These are phyloP conservation scores for Pseudognaphalium luteoalbum DNA, from an alignment of 129 eudicot species.

Conservation along the genomic window DNA sequence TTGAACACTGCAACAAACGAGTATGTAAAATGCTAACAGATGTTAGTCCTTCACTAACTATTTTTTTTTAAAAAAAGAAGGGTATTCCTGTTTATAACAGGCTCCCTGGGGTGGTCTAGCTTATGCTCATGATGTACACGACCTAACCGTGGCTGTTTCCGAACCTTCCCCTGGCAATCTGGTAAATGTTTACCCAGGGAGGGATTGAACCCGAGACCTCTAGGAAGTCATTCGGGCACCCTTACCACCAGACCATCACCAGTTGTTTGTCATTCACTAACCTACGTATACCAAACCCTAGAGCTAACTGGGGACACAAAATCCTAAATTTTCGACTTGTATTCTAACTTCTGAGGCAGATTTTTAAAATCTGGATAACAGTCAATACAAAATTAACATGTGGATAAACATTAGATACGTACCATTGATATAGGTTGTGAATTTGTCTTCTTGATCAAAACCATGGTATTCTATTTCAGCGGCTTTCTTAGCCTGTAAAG, in stretches of 20 bases:
- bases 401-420: not conserved
- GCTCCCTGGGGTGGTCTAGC: too few relatives aligned
- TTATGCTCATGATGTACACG: too few relatives aligned
- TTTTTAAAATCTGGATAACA: not conserved
- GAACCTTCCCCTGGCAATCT: too few relatives aligned
- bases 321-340: not conserved
- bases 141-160: too few relatives aligned
- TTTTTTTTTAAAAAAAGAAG: too few relatives aligned
- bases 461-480: conserved; percentile 43
- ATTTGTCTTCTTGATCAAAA: conserved; percentile 56
- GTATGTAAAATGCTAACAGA: not conserved
- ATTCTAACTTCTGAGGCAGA: not conserved
- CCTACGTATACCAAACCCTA: too few relatives aligned
- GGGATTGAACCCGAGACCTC: too few relatives aligned
- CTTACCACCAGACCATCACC: too few relatives aligned
- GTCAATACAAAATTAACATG: not conserved
- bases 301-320: too few relatives aligned
- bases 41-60: not conserved
- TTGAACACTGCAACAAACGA: not conserved
- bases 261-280: not conserved
- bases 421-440: conserved; percentile 47
- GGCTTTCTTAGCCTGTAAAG: conserved; percentile 39
- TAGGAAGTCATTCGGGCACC: too few relatives aligned
- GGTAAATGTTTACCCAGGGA: too few relatives aligned
- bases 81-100: too few relatives aligned